These are phyloP conservation scores for Candida tibetensis DNA, from an alignment of 805 yeast species.

Conservation along the genomic window DNA sequence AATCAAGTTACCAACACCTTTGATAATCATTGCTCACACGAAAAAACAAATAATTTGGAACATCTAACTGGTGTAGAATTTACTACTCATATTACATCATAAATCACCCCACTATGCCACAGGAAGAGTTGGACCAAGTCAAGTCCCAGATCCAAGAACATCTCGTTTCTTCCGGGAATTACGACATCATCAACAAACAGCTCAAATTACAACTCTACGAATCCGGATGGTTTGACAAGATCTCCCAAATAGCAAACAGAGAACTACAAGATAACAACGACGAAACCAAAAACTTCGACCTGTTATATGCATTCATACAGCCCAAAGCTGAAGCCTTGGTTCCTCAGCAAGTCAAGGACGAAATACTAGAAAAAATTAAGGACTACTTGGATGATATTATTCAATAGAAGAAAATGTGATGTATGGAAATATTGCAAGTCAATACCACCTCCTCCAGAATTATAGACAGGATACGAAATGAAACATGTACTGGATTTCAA, in stretches of 20 bases:
- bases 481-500: too few relatives aligned
- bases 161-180: constrained; percentile 74
- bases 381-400: constrained; percentile 51
- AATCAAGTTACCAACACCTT: too few relatives aligned
- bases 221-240: constrained; percentile 84
- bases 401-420: constrained; percentile 15
- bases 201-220: constrained; percentile 65
- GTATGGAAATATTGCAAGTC: background rate
- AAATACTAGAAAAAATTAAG: constrained; percentile 55
- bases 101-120: background rate
- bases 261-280: constrained; percentile 45
- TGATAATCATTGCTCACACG: too few relatives aligned
- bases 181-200: constrained; percentile 66
- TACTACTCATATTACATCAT: too few relatives aligned
- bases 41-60: too few relatives aligned
- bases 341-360: constrained; percentile 61
- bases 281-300: constrained; percentile 46
- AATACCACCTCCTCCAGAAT: too few relatives aligned
- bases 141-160: constrained; percentile 66
- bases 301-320: constrained; percentile 50
- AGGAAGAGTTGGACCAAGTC: constrained; percentile 40
- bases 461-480: too few relatives aligned
- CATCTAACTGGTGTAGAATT: too few relatives aligned
- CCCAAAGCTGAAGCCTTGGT: constrained; percentile 71
- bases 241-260: constrained; percentile 53